A percentile compares a stretch with the other conserved stretches of the same genome.
Conservation (phyloP, 164 flowering plant species). For the Kalanchoe fedtschenkoi region DNA sequence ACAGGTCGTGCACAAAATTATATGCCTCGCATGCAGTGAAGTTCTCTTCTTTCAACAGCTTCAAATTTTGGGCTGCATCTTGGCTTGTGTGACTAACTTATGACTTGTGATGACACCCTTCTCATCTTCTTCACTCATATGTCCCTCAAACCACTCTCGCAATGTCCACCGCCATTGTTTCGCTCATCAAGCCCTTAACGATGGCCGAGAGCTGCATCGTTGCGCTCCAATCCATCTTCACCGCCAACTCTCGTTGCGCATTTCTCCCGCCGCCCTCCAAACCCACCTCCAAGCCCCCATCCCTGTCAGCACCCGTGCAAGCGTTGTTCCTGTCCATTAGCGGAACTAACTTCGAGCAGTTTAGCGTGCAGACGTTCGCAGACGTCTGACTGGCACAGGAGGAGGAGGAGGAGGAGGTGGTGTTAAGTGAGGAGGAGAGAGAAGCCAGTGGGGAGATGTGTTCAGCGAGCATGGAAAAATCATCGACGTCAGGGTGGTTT, state of each 20-base stretch:
- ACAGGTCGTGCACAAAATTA: too few relatives aligned
- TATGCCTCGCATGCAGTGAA: too few relatives aligned
- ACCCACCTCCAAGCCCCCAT: slow-evolving; percentile 14
- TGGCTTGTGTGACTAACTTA: too few relatives aligned
- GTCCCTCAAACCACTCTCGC: slow-evolving; percentile 6
- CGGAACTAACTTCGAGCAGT: slow-evolving; percentile 15
- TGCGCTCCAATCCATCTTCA: slow-evolving; percentile 11
- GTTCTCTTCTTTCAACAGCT: too few relatives aligned
- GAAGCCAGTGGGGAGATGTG: slow-evolving; percentile 34
- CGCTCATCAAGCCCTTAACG: slow-evolving; percentile 16
- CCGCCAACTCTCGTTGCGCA: slow-evolving; percentile 14
- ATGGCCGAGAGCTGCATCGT: slow-evolving; percentile 11
- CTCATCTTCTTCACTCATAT: slow-evolving; percentile 8
- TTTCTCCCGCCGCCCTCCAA: slow-evolving; percentile 23
- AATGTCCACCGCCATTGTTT: slow-evolving; percentile 11
- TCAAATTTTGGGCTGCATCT: too few relatives aligned
- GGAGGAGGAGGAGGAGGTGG: slow-evolving; percentile 10
- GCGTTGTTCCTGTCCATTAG: slow-evolving; percentile 12
- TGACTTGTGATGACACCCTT: too few relatives aligned
- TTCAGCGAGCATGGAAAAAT: slow-evolving; percentile 64
- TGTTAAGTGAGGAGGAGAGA: slow-evolving; percentile 12
- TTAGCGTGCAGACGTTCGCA: slow-evolving; percentile 19
- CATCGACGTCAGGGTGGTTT: slow-evolving; percentile 40
- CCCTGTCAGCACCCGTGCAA: slow-evolving; percentile 5
- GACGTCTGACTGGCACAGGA: slow-evolving; percentile 36